Evolutionary conservation across 208 protist genomes (phyloP).

Genomic region (Acanthamoeba castellanii): DNA sequence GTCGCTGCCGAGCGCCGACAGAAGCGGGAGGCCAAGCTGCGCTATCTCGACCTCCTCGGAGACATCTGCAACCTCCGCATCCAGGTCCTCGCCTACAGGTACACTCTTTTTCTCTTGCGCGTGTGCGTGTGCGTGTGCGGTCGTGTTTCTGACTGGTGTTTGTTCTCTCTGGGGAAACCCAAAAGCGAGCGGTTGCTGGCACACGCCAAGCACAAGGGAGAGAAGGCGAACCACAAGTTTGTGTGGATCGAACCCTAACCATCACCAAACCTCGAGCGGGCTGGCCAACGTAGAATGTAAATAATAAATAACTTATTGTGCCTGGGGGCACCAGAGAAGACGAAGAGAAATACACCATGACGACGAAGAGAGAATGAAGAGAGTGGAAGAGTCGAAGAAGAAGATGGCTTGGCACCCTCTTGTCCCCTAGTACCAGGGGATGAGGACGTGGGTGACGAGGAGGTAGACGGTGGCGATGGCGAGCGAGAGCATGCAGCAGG

Average conservation of each 20-base stretch:
- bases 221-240: neutral
- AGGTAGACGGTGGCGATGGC: constrained; percentile 65
- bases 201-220: neutral
- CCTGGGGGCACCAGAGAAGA: too few relatives aligned
- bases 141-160: neutral
- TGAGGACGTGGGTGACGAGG: constrained; percentile 66
- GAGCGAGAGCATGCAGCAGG: constrained; percentile 66
- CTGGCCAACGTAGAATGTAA: neutral
- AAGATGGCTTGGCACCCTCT: neutral
- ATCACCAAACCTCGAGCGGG: neutral
- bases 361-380: neutral
- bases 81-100: constrained; percentile 1
- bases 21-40: neutral
- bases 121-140: neutral
- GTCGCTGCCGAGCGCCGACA: neutral
- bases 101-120: neutral
- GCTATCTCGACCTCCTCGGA: constrained; percentile 17
- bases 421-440: constrained; percentile 40
- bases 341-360: too few relatives aligned
- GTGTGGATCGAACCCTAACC: constrained; percentile 3
- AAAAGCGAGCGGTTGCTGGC: constrained; percentile 2
- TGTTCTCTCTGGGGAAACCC: neutral
- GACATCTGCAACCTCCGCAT: constrained; percentile 14
- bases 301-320: neutral
- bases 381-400: neutral